phyloP scores from a whole-genome alignment of 768 basidiomycete species.

The Amanita inopinata region DNA sequence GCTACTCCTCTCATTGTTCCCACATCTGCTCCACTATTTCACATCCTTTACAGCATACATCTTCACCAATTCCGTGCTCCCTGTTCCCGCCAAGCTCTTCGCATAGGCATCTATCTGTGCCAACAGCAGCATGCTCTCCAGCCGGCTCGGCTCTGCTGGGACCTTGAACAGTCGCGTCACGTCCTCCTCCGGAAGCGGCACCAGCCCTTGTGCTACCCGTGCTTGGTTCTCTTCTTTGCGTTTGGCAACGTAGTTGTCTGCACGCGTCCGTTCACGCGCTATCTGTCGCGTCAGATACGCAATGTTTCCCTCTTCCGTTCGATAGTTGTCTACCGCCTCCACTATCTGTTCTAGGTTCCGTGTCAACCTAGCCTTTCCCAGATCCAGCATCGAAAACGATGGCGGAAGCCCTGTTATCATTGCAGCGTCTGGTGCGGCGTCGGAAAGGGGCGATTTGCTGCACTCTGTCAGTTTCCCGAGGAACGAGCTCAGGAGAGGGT shows the following conservation, averaged over 20 bases:
- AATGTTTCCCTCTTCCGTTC: slow-evolving; percentile 87
- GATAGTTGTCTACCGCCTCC: slow-evolving; percentile 77
- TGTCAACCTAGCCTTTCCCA: slow-evolving; percentile 59
- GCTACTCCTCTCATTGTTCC: not conserved
- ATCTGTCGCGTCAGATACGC: slow-evolving; percentile 85
- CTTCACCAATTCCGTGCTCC: slow-evolving; percentile 64
- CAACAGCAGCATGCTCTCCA: slow-evolving; percentile 78
- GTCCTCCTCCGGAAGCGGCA: slow-evolving; percentile 83
- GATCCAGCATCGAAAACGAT: slow-evolving; percentile 60
- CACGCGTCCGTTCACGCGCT: slow-evolving; percentile 70
- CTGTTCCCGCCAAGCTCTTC: slow-evolving; percentile 60
- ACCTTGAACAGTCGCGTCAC: slow-evolving; percentile 80
- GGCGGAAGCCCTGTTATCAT: slow-evolving; percentile 37
- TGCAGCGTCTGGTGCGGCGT: slow-evolving; percentile 28
- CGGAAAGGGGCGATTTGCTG: slow-evolving; percentile 26
- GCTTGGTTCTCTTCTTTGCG: slow-evolving; percentile 81
- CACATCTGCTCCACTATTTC: not conserved
- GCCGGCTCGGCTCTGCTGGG: slow-evolving; percentile 76
- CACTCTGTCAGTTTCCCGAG: slow-evolving; percentile 51
- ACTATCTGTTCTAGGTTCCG: slow-evolving; percentile 77
- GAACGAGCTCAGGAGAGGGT: slow-evolving; percentile 73
- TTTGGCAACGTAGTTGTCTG: slow-evolving; percentile 73
- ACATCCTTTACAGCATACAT: slow-evolving; percentile 63
- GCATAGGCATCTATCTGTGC: slow-evolving; percentile 85
- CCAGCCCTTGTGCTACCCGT: slow-evolving; percentile 73